A percentile compares a stretch with the other conserved stretches of the same genome.
Conservation (phyloP, 805 yeast species). For the Lipomyces orientalis region DNA sequence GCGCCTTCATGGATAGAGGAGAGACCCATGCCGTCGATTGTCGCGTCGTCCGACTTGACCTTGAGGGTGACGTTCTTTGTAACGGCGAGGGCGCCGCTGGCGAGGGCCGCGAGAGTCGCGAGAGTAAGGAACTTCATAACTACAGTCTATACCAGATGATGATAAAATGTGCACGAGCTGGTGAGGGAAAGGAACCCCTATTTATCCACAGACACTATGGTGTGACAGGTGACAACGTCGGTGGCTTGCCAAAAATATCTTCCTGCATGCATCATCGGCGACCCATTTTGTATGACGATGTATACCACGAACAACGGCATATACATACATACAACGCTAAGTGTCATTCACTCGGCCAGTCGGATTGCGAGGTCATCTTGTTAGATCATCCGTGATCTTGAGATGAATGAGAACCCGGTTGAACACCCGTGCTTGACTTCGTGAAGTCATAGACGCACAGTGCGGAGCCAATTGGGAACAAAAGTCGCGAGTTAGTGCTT, state of each 20-base stretch:
- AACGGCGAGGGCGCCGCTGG: constrained; percentile 10
- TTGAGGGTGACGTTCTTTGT: constrained; percentile 7
- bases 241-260: background rate
- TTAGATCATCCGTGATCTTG: no score
- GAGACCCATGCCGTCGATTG: constrained; percentile 45
- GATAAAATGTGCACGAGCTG: background rate
- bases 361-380: no score
- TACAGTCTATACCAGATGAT: background rate
- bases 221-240: background rate
- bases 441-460: no score
- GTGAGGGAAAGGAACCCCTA: background rate
- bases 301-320: background rate
- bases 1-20: constrained; percentile 53
- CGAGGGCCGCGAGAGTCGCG: constrained; percentile 4
- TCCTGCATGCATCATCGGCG: background rate
- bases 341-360: no score
- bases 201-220: background rate
- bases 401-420: no score
- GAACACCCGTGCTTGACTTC: no score
- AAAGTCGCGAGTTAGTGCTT: no score
- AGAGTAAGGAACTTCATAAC: constrained; percentile 1
- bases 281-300: background rate
- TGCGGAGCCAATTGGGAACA: no score
- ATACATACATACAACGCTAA: no score
- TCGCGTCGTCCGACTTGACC: constrained; percentile 35